A percentile compares a stretch with the other conserved stretches of the same genome.
Conservation (phyloP, 129 eudicot genomes). For the Flaveria ramosissima region DNA sequence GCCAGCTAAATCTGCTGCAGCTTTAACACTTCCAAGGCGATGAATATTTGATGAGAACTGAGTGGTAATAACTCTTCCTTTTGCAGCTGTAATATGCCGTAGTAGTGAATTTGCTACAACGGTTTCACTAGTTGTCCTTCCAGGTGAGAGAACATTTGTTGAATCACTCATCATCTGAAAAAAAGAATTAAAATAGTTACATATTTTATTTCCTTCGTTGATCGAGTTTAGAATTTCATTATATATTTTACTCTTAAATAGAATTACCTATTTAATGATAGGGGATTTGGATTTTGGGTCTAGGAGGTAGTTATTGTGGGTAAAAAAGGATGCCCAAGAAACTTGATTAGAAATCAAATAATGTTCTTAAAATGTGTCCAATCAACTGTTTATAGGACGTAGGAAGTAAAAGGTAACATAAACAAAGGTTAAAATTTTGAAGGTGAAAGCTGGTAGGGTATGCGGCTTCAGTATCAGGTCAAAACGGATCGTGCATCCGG, state of each 20-base stretch:
- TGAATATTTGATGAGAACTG: constrained; percentile 98
- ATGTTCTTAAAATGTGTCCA: neutral
- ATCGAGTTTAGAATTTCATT: constrained; percentile 5
- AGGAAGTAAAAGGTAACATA: neutral
- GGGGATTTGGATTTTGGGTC: constrained; percentile 1
- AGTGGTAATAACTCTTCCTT: constrained; percentile 95
- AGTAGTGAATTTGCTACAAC: constrained; percentile 89
- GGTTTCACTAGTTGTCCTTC: constrained; percentile 89
- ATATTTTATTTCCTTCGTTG: neutral
- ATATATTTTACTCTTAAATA: neutral
- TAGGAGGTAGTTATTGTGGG: neutral
- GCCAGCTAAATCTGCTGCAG: constrained; percentile 98
- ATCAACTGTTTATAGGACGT: neutral
- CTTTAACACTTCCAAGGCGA: constrained; percentile 97
- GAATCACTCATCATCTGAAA: constrained; percentile 99
- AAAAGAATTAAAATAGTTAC: neutral
- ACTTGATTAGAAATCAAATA: neutral
- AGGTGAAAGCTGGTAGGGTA: neutral
- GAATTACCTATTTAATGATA: neutral
- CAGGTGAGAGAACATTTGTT: constrained; percentile 92
- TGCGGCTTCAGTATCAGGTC: neutral
- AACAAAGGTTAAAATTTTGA: neutral
- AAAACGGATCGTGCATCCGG: neutral
- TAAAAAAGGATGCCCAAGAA: neutral
- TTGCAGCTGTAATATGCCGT: constrained; percentile 78